These are phyloP conservation scores for Aeschynomene evenia DNA, from an alignment of 306 rosid species.

Conservation along the genomic window DNA sequence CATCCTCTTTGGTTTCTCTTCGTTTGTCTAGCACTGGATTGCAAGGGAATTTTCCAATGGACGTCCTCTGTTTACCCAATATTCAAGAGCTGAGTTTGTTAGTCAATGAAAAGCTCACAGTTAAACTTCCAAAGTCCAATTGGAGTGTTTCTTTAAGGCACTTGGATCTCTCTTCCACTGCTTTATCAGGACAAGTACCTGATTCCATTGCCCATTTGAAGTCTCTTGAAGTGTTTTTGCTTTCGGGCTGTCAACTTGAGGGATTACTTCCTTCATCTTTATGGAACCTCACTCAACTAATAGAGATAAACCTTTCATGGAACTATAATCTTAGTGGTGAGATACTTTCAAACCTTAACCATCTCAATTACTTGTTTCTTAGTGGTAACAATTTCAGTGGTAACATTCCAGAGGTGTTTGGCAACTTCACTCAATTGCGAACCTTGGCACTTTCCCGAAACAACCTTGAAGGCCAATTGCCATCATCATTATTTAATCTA, in stretches of 20 bases:
- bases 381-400: neutral
- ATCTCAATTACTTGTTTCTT: slow-evolving; percentile 5
- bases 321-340: slow-evolving; percentile 19
- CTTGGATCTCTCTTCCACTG: neutral
- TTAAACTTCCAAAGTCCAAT: slow-evolving; percentile 17
- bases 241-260: neutral
- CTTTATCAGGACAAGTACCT: neutral
- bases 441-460: neutral
- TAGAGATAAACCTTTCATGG: neutral
- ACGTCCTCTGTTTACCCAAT: neutral
- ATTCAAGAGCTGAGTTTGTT: neutral
- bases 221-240: neutral
- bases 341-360: neutral
- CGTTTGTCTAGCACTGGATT: rapidly evolving
- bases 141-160: neutral
- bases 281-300: slow-evolving; percentile 22
- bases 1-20: slow-evolving; percentile 12
- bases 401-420: neutral
- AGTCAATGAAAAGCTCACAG: rapidly evolving
- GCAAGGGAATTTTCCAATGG: neutral
- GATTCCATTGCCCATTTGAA: neutral
- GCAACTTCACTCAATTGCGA: neutral
- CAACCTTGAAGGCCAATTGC: neutral
- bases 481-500: neutral
- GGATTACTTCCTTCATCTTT: neutral